Base-by-base conservation (phyloP, 495 filamentous ascomycete species). In the Pyrenopolyporus hunteri region DNA sequence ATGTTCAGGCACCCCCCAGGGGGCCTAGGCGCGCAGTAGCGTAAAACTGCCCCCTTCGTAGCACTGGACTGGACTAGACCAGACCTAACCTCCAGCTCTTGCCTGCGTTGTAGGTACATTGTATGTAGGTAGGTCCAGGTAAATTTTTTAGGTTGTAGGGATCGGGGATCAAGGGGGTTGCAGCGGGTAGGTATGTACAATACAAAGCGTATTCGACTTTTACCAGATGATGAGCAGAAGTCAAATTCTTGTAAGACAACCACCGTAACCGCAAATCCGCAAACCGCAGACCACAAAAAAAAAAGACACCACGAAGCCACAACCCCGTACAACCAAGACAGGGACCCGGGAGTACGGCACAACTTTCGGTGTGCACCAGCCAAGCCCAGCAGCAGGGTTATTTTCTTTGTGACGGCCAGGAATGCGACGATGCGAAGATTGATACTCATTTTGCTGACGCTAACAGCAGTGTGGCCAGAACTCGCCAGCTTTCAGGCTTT, bases 291-390 rank as follows among this genome's bases (percentile, higher is more conserved):
- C n/a, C n/a, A n/a, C n/a, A n/a, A n/a, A n/a, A n/a, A n/a, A n/a
- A n/a, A n/a, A n/a, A n/a, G n/a, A n/a, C n/a, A n/a, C n/a, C n/a
- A n/a, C n/a, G n/a, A n/a, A n/a, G n/a, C n/a, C 17, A 14, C 11
- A 44, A 35, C 26, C 19, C 10, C 22, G 43, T 59, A 29, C 11
- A n/a, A n/a, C n/a, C n/a, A 16, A 26, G 23, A 43, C 49, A 36
- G 45, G 26, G 22, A 44, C 59, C 59, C 59, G 51, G 51, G 6
- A 50, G 51, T 45, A 39, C 51, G 51, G 59, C 59, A 50, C 51
- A 63, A 56, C 44, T 56, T 63, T 63, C 59, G 51, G 51, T 63
- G 59, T 61, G 45, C 40, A 51, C 22, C 17, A 57, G 40, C 40
- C 22, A 16, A 31, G 19, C 43, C 32, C 39, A 50, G 5, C 47